Base-by-base conservation (phyloP, 2,329 filamentous ascomycete genomes). In the Pseudophaeomoniella oleicola region DNA sequence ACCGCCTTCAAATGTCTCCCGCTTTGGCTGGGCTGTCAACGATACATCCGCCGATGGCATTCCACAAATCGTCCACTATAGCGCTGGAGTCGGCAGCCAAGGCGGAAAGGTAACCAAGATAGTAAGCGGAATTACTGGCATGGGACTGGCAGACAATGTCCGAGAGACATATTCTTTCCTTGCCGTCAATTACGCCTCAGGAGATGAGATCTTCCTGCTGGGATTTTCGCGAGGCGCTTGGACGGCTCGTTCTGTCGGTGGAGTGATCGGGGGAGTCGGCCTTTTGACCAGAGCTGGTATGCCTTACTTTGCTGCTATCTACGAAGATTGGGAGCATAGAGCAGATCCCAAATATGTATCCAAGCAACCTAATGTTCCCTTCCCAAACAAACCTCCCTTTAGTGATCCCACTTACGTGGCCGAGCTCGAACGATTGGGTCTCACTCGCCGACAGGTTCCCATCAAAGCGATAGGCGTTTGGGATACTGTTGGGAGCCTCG, bases 41-140 rank as follows among this genome's bases (percentile, higher is more conserved):
- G 46, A 49, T 34, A 50, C 50, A 5, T 54, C 54, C 22, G 40
- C 44, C 22, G 43, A 53, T 32, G 53, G 52, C 3, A 49, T 56
- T 19, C 52, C 54, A 1, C 59, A 62, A 38, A 54, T 62, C 16
- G 51, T 58, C 16, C 60, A 57, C 39, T 62, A 62, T 39, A 57
- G 60, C 34, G 54, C 57, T 10, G 59, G 59, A 5, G 53, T 62
- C 10, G 59, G 58, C 5, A 58, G 52, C n/a, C 37, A 30, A 14
- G 47, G 47, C 4, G 46, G 46, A 1, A 37, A 31, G 4, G 34
- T 45, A 2, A 37, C 46, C 3, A 36, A 41, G 12, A 36, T 40
- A 1, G 39, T 47, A 3, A 44, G 46, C 13, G 47, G 47, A 10
- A 44, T 44, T 1, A 47, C 46, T 9, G 47, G 47, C 3, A 12